phyloP scores from a whole-genome alignment of 192 early-diverging fungal genomes.

The Jimgerdemannia lactiflua region DNA sequence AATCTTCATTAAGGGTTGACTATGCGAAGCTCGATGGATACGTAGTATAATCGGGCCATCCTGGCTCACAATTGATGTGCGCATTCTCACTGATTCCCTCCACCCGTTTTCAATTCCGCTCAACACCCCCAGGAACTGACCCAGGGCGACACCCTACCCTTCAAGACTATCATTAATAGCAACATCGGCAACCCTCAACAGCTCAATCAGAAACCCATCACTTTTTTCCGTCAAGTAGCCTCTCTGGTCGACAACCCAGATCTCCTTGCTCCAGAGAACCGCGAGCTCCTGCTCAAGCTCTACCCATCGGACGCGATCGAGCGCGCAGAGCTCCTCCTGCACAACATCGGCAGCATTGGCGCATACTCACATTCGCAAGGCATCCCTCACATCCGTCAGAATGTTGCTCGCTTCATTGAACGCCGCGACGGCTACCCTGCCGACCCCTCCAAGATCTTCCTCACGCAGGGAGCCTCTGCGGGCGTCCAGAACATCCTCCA shows the following conservation, averaged over 20 bases:
- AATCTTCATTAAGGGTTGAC: too few relatives aligned
- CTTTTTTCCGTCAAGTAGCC: constrained; percentile 94
- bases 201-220: constrained; percentile 86
- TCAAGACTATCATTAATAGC: constrained; percentile 68
- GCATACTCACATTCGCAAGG: constrained; percentile 97
- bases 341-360: constrained; percentile 73
- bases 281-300: constrained; percentile 43
- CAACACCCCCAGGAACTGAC: constrained; percentile 44
- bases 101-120: background rate
- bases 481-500: constrained; percentile 93
- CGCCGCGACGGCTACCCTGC: constrained; percentile 87
- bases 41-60: too few relatives aligned
- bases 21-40: too few relatives aligned
- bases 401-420: constrained; percentile 90
- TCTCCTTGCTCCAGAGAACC: constrained; percentile 62
- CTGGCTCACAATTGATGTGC: too few relatives aligned
- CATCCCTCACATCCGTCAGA: constrained; percentile 75
- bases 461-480: constrained; percentile 92
- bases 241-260: constrained; percentile 90
- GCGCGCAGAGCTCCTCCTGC: constrained; percentile 73
- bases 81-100: background rate
- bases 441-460: constrained; percentile 80
- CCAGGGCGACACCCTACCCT: constrained; percentile 53
- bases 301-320: constrained; percentile 87
- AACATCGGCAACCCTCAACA: constrained; percentile 97